Conservation (phyloP, 495 filamentous ascomycete genomes). For the Hypoxylon lenormandii region DNA sequence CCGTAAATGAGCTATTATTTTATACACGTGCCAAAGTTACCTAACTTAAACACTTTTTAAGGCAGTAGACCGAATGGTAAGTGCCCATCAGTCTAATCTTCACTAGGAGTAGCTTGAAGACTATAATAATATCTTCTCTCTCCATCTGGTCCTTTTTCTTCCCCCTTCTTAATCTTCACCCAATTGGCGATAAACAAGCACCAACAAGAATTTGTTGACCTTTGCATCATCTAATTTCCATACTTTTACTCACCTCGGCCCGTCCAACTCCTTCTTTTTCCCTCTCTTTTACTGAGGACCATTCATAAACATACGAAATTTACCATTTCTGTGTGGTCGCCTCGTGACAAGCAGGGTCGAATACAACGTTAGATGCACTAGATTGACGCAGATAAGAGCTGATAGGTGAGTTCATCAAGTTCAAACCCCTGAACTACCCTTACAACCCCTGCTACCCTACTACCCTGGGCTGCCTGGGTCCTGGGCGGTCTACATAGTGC, state of each 20-base stretch:
- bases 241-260: slow-evolving; percentile 13
- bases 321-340: slow-evolving; percentile 1
- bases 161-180: slow-evolving; percentile 4
- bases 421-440: slow-evolving; percentile 6
- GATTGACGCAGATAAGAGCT: slow-evolving; percentile 7
- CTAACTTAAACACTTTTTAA: slow-evolving; percentile 9
- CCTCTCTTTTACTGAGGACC: slow-evolving; percentile 6
- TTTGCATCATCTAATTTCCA: slow-evolving; percentile 12
- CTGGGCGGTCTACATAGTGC: slow-evolving; percentile 13
- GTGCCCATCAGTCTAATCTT: neutral
- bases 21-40: neutral
- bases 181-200: neutral
- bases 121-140: slow-evolving; percentile 12
- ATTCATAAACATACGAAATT: no score
- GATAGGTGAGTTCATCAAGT: slow-evolving; percentile 31
- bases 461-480: no score
- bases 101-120: neutral
- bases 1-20: no score
- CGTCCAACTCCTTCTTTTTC: slow-evolving; percentile 13
- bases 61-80: neutral
- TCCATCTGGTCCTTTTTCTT: neutral
- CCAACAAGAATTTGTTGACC: slow-evolving; percentile 40
- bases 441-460: no score
- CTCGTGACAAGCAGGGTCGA: slow-evolving; percentile 31
- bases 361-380: slow-evolving; percentile 23